Conservation (phyloP, 2,329 filamentous ascomycete genomes). For the Thermoascus crustaceus region DNA sequence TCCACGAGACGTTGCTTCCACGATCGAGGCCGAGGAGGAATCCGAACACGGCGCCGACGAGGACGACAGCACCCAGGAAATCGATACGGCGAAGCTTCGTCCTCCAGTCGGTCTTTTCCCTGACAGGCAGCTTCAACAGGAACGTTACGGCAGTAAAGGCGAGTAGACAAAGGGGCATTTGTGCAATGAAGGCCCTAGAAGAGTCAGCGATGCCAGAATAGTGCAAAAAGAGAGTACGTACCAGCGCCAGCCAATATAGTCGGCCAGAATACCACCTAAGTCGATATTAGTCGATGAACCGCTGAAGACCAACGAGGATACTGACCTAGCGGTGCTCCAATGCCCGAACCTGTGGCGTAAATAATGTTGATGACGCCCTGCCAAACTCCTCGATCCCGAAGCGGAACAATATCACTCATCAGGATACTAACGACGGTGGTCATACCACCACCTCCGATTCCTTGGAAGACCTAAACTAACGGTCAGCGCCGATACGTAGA, state of each 20-base stretch:
- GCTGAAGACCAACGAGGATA: neutral
- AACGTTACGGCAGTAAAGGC: constrained; percentile 57
- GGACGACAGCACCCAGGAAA: constrained; percentile 60
- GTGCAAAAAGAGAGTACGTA: too few species aligned
- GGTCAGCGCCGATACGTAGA: constrained; percentile 6
- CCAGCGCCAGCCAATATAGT: constrained; percentile 69
- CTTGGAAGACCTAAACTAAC: constrained; percentile 43
- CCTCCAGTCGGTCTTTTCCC: constrained; percentile 54
- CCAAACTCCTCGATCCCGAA: constrained; percentile 64
- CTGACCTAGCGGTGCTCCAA: constrained; percentile 58
- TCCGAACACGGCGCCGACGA: constrained; percentile 57
- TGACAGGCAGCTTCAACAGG: constrained; percentile 54
- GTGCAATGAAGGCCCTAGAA: constrained; percentile 59
- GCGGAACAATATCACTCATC: constrained; percentile 61
- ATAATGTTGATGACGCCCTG: constrained; percentile 68
- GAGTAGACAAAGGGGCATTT: constrained; percentile 59
- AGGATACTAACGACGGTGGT: constrained; percentile 61
- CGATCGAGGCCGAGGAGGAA: constrained; percentile 64
- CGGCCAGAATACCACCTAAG: constrained; percentile 55
- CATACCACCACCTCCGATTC: constrained; percentile 65
- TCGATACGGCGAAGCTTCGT: constrained; percentile 61
- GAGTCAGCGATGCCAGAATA: constrained; percentile 10
- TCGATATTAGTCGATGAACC: constrained; percentile 10
- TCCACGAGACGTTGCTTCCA: constrained; percentile 66
- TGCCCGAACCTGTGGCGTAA: constrained; percentile 58